These are phyloP conservation scores for Luzula sylvatica DNA, from an alignment of 176 grass and related monocot genomes.

Conservation along the genomic window DNA sequence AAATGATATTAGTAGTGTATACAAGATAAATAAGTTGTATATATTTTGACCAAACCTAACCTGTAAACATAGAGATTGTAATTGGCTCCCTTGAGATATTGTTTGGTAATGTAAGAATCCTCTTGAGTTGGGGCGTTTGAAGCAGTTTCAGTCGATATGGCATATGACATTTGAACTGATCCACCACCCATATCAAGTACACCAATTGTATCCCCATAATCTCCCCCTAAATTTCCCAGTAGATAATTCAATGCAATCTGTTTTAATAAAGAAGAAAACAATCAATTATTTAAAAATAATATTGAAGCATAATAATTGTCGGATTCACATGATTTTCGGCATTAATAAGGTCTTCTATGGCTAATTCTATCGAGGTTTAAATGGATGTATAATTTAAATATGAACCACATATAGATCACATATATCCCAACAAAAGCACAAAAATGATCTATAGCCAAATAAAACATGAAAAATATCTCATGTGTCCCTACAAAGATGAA, in stretches of 20 bases:
- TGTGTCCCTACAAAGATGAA: no score
- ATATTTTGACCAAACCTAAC: slow-evolving; percentile 7
- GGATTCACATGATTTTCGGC: not conserved
- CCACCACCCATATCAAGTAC: slow-evolving; percentile 46
- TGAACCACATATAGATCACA: no score
- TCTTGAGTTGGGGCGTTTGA: slow-evolving; percentile 28
- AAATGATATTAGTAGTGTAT: not conserved
- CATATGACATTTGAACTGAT: slow-evolving; percentile 48
- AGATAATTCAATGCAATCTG: slow-evolving; percentile 45
- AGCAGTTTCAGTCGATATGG: slow-evolving; percentile 23
- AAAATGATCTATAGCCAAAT: no score
- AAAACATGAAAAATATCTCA: no score
- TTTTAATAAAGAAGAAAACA: not conserved
- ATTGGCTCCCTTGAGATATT: slow-evolving; percentile 28
- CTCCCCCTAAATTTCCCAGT: slow-evolving; percentile 33
- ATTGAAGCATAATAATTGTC: no score
- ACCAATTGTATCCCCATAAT: slow-evolving; percentile 32
- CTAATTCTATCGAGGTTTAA: no score
- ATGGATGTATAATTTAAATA: no score
- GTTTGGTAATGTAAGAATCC: slow-evolving; percentile 26
- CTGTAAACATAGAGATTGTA: slow-evolving; percentile 46
- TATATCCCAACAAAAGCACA: no score
- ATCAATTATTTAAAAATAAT: no score
- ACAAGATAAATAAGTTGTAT: not conserved
- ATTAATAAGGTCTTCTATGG: no score